Conservation (phyloP, 2,329 filamentous ascomycete genomes). For the Ceratocystis variospora region DNA sequence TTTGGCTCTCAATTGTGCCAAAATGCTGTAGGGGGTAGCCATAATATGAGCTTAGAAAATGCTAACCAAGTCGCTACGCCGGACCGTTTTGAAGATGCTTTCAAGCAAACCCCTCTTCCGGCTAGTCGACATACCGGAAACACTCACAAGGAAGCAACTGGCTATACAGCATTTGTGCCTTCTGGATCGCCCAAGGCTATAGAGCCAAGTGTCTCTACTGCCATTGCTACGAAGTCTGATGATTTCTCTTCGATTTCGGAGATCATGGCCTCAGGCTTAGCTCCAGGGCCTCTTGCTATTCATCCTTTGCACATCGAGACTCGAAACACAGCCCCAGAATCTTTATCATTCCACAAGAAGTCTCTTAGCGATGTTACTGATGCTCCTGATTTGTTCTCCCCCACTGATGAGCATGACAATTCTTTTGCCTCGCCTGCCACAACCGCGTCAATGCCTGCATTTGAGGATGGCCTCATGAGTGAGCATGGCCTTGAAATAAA, state of each 20-base stretch:
- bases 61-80: not conserved
- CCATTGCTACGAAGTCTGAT: not conserved
- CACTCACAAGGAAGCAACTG: not conserved
- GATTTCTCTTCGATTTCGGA: conserved; percentile 9
- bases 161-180: not conserved
- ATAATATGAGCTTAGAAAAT: not conserved
- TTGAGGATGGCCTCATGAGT: not conserved
- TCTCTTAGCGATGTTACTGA: conserved; percentile 13
- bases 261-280: conserved; percentile 7
- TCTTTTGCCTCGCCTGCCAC: conserved; percentile 19
- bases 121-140: not conserved
- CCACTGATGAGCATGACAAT: conserved; percentile 11
- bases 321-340: not conserved
- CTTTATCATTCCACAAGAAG: conserved; percentile 16
- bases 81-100: not conserved
- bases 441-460: conserved; percentile 9
- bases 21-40: not conserved
- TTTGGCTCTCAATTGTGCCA: not conserved
- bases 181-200: not conserved
- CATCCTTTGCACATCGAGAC: conserved; percentile 9
- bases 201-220: not conserved
- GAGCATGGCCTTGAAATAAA: conserved; percentile 11
- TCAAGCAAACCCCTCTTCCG: not conserved
- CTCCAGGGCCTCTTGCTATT: not conserved
- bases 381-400: conserved; percentile 15